Percentiles rank a stretch among this genome's conserved stretches.
Conservation (phyloP, 1,284 basidiomycete species). For the Rhizopogon parksii region DNA sequence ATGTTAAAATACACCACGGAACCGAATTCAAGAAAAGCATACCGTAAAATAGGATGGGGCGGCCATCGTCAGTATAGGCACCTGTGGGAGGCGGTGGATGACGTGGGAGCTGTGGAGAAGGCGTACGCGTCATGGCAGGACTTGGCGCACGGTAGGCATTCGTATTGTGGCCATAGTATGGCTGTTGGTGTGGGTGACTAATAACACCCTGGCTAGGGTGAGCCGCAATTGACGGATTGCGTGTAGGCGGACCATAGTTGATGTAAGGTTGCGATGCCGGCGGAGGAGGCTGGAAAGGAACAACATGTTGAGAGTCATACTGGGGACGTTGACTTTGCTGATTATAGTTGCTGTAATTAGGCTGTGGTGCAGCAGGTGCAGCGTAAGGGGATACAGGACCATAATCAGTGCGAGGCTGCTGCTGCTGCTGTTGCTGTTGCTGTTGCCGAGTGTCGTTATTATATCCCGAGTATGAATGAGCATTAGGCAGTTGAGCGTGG, state of each 20-base stretch:
- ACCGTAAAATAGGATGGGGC: conserved; percentile 81
- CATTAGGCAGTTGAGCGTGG: conserved; percentile 6
- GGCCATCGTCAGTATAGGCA: conserved; percentile 72
- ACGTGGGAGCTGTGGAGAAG: conserved; percentile 32
- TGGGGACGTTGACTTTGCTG: conserved; percentile 14
- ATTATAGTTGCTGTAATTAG: conserved; percentile 12
- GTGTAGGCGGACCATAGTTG: conserved; percentile 7
- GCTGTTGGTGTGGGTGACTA: conserved; percentile 6
- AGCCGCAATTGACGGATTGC: conserved; percentile 7
- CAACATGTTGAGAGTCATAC: conserved; percentile 16
- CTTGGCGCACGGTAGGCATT: conserved; percentile 17
- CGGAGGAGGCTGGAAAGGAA: conserved; percentile 10
- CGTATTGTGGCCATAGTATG: conserved; percentile 9
- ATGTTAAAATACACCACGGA: background rate
- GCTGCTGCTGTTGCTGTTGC: conserved; percentile 9
- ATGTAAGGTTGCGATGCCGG: conserved; percentile 13
- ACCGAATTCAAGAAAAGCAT: conserved; percentile 15
- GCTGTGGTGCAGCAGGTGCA: conserved; percentile 2
- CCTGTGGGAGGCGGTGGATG: conserved; percentile 45
- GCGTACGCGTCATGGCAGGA: conserved; percentile 24
- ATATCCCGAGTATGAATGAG: conserved; percentile 19
- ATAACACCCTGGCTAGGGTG: conserved; percentile 10
- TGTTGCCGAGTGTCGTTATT: conserved; percentile 15
- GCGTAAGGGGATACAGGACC: conserved; percentile 12
- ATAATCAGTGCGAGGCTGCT: conserved; percentile 19